These are phyloP conservation scores for Eimeria necatrix DNA, from an alignment of 169 alveolate genomes.

Conservation along the genomic window DNA sequence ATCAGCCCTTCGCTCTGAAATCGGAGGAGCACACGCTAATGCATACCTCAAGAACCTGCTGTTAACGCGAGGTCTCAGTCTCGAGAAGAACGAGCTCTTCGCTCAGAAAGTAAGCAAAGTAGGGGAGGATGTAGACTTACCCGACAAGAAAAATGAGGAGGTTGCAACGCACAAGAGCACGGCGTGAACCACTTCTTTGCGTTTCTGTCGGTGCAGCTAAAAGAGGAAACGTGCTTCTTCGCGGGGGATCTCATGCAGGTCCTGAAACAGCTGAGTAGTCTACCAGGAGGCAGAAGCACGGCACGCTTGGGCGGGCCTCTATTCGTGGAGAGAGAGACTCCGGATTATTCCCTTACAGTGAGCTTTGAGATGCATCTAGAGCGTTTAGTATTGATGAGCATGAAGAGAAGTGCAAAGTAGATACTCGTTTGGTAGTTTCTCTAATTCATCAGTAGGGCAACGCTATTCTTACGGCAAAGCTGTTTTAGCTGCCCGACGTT, in stretches of 20 bases:
- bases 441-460: no score
- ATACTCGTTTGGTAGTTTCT: no score
- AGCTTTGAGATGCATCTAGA: not conserved
- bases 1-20: slow-evolving; percentile 89
- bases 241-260: slow-evolving; percentile 40
- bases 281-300: slow-evolving; percentile 54
- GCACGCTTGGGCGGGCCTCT: slow-evolving; percentile 54
- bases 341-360: slow-evolving; percentile 55
- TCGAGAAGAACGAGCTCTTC: slow-evolving; percentile 91
- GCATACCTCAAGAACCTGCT: slow-evolving; percentile 88
- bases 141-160: not conserved
- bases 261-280: not conserved
- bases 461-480: no score
- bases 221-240: slow-evolving; percentile 60
- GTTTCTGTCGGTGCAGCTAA: slow-evolving; percentile 19
- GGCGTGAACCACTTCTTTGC: no score
- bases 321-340: slow-evolving; percentile 46
- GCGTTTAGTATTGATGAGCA: no score
- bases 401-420: no score
- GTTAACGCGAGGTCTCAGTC: slow-evolving; percentile 87
- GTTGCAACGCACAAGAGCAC: no score
- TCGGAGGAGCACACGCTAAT: slow-evolving; percentile 89
- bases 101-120: slow-evolving; percentile 86
- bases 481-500: no score
- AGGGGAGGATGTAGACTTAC: not conserved